Evolutionary conservation across 2,329 filamentous ascomycete species (phyloP), one percentile per base, ranked within the genome.

Genomic region (Aspergillus sp.): DNA sequence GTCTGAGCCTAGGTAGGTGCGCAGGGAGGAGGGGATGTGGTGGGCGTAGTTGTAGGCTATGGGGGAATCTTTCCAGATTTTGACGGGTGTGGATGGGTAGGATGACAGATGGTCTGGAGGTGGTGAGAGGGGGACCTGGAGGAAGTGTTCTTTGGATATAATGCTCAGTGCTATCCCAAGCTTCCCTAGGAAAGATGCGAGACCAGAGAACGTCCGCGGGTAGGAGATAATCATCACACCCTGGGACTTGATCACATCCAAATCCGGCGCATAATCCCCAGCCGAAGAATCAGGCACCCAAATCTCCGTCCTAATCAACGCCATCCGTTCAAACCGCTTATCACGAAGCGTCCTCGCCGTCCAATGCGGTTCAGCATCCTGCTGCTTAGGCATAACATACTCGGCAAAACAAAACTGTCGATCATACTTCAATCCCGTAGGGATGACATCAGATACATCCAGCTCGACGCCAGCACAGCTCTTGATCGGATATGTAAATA

Each of bases 321-420:
- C 84, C 45, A 97, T 75, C 38, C 77, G 77, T 1, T 88, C 82
- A 48, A 63, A 67, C 20, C 63, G 61, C 27, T 64, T 60, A 48
- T 74, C 71, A 2, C 75, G 69, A 20, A 73, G 56, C 1, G 71
- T 71, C 15, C 73, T 70, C 27, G 61, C 63, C 17, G 58, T 64
- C 69, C 70, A 73, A 69, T 67, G 55, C 74, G 75, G 43, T 71
- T 68, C 10, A 10, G 23, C 7, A n/a, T 42, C 48, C 42, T 42
- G 50, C 44, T 19, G 15, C 15, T 37, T 9, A 45, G 65, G 65
- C 4, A 67, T 67, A 32, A 72, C 64, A 37, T 74, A 65, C 65
- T 90, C 85, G 1, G 86, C 89, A 63, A 96, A 88, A 43, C 82
- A 85, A 72, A 90, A 95, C 56, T 91, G 80, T 5, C 89, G 81